A percentile compares a stretch with the other conserved stretches of the same genome.
These are phyloP conservation scores for Tolypocladium tropicale DNA, from an alignment of 2,329 filamentous ascomycete species.

Conservation along the genomic window DNA sequence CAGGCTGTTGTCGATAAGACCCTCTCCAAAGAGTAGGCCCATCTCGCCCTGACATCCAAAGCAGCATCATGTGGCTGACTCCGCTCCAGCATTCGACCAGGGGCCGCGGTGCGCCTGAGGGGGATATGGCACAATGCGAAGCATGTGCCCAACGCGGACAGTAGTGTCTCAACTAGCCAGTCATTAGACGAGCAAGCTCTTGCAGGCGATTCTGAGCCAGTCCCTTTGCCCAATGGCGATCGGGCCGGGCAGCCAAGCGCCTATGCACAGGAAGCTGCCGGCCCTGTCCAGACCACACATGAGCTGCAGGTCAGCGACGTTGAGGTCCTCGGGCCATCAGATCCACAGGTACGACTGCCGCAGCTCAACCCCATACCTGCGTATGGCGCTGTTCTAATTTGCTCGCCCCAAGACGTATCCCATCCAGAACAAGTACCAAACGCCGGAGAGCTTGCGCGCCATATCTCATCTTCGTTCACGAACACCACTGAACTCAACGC, in stretches of 20 bases:
- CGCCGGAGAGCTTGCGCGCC: constrained; percentile 75
- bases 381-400: constrained; percentile 6
- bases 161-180: constrained; percentile 2
- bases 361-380: background rate
- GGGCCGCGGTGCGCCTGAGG: constrained; percentile 65
- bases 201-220: background rate
- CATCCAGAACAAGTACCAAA: constrained; percentile 94
- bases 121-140: constrained; percentile 55
- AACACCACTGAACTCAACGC: constrained; percentile 67
- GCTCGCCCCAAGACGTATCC: constrained; percentile 60
- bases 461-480: constrained; percentile 80
- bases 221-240: background rate
- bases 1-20: constrained; percentile 71
- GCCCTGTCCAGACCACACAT: constrained; percentile 8
- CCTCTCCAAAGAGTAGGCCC: constrained; percentile 59
- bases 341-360: constrained; percentile 58
- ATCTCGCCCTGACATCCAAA: constrained; percentile 6
- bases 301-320: constrained; percentile 69
- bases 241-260: background rate
- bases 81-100: constrained; percentile 60
- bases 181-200: background rate
- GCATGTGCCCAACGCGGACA: background rate
- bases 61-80: constrained; percentile 16
- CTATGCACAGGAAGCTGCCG: background rate
- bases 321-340: constrained; percentile 63